Conservation (phyloP, 108 stramenopile species). For the Pseudonitzschia multistriata region DNA sequence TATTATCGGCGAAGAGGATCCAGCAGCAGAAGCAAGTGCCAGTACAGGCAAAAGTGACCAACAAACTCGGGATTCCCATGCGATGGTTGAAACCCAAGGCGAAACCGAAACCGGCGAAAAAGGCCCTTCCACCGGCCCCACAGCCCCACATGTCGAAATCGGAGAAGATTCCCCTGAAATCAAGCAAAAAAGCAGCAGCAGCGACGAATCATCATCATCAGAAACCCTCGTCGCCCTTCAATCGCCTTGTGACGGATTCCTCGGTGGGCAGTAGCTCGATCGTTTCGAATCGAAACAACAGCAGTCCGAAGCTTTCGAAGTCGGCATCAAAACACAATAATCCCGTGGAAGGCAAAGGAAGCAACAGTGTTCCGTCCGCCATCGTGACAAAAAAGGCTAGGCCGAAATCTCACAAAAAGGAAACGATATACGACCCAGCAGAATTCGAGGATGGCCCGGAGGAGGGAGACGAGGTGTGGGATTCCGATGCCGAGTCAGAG, state of each 20-base stretch:
- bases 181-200: not conserved
- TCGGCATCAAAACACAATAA: not conserved
- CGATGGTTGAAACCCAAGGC: conserved; percentile 28
- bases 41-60: not conserved
- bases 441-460: not conserved
- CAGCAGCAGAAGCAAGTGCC: not conserved
- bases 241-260: conserved; percentile 32
- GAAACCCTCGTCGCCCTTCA: conserved; percentile 14
- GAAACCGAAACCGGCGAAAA: conserved; percentile 8
- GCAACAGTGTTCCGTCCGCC: conserved; percentile 17
- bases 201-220: not conserved
- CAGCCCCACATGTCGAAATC: not conserved
- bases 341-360: not conserved
- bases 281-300: conserved; percentile 18
- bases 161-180: not conserved
- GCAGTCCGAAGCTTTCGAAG: not conserved
- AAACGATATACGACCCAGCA: not conserved
- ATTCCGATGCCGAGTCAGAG: conserved; percentile 16
- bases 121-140: not conserved
- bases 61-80: conserved; percentile 27
- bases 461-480: not conserved
- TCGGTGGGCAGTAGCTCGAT: conserved; percentile 37
- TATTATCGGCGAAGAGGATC: not conserved
- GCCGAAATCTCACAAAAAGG: not conserved
- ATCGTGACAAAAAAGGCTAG: conserved; percentile 20